Percentiles rank a stretch among this genome's conserved stretches.
Conservation (phyloP, 2,329 filamentous ascomycete genomes). For the Fusarium palustre region DNA sequence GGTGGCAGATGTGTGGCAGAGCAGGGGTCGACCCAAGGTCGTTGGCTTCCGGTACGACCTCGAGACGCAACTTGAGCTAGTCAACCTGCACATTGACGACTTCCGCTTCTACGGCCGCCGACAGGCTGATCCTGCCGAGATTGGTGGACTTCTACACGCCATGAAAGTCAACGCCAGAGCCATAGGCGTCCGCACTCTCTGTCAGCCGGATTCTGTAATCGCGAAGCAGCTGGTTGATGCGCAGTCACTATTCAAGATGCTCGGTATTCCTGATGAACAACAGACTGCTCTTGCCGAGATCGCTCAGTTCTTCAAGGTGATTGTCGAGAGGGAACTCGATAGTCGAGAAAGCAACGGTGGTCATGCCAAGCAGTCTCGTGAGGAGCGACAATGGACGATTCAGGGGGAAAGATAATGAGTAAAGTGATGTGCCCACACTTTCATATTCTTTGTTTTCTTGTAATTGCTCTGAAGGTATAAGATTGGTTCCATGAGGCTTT, state of each 20-base stretch:
- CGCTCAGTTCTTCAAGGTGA: conserved; percentile 65
- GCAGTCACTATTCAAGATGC: conserved; percentile 62
- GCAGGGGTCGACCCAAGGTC: conserved; percentile 65
- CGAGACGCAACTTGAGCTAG: conserved; percentile 69
- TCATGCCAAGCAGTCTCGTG: conserved; percentile 15
- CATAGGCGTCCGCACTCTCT: conserved; percentile 67
- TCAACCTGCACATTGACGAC: conserved; percentile 61
- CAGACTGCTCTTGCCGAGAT: conserved; percentile 63
- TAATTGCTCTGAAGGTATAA: neutral
- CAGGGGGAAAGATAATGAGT: conserved; percentile 4
- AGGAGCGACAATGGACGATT: conserved; percentile 22
- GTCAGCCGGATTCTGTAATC: conserved; percentile 68
- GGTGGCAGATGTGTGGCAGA: conserved; percentile 63
- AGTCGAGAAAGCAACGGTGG: conserved; percentile 42
- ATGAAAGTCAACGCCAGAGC: conserved; percentile 65
- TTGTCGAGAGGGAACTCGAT: conserved; percentile 60
- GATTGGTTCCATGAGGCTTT: neutral
- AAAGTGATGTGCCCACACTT: neutral
- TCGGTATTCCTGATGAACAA: conserved; percentile 58
- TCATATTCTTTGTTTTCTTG: neutral
- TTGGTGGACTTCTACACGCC: conserved; percentile 62
- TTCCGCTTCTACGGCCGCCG: conserved; percentile 67
- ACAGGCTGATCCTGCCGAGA: conserved; percentile 57
- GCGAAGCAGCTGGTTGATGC: conserved; percentile 68
- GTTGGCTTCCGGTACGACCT: conserved; percentile 69